A percentile compares a stretch with the other conserved stretches of the same genome.
phyloP scores from a whole-genome alignment of 2,329 filamentous ascomycete species.

The Falciphora oryzae region DNA sequence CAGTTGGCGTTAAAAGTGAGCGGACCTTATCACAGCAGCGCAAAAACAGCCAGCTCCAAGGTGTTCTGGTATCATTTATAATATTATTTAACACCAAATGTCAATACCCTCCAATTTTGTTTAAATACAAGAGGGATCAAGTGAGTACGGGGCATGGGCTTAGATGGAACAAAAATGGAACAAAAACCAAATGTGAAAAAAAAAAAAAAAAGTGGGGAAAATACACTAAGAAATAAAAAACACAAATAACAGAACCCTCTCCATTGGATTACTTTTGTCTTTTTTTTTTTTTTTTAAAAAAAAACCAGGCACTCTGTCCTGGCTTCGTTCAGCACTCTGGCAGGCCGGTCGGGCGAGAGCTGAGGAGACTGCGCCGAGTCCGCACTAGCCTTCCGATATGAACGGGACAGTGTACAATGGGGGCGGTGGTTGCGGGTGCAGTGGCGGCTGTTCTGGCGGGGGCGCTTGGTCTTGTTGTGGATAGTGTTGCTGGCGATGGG shows the following conservation, averaged over 20 bases:
- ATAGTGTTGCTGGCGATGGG: background rate
- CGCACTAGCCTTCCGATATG: background rate
- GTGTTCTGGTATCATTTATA: no score
- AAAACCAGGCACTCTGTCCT: background rate
- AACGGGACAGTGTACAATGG: background rate
- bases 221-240: background rate
- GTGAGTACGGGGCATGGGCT: no score
- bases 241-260: background rate
- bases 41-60: no score
- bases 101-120: no score
- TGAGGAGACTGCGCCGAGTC: background rate
- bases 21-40: no score
- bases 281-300: background rate
- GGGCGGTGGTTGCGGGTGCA: background rate
- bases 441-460: background rate
- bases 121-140: no score
- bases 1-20: no score
- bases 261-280: background rate
- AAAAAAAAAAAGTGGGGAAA: no score
- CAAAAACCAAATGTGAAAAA: no score
- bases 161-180: no score
- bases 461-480: background rate
- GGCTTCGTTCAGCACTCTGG: background rate
- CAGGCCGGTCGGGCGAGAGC: background rate
- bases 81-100: no score